Conservation (phyloP, 2,329 filamentous ascomycete genomes). For the Beauveria asiatica region DNA sequence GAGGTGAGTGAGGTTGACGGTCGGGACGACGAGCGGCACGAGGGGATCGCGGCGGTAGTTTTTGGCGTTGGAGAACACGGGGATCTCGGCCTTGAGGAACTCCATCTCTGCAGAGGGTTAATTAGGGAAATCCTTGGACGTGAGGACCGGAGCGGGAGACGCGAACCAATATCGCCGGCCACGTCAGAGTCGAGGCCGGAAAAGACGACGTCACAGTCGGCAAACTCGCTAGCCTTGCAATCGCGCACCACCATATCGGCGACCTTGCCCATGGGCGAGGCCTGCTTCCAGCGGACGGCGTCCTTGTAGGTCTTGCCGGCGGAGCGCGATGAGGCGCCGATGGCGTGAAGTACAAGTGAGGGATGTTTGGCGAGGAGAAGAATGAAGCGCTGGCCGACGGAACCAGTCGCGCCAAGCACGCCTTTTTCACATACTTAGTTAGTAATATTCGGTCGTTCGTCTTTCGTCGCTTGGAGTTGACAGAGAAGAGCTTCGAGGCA, state of each 20-base stretch:
- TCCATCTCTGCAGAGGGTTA: constrained; percentile 60
- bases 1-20: constrained; percentile 84
- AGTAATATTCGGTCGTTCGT: not conserved
- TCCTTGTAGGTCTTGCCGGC: constrained; percentile 92
- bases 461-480: too few species aligned
- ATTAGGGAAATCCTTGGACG: not conserved
- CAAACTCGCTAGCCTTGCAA: constrained; percentile 74
- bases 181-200: constrained; percentile 88
- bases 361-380: constrained; percentile 84
- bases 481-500: not conserved
- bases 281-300: constrained; percentile 93
- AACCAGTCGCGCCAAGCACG: constrained; percentile 86
- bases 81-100: constrained; percentile 79
- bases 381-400: constrained; percentile 92
- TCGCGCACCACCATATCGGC: constrained; percentile 77
- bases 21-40: constrained; percentile 89
- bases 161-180: constrained; percentile 77
- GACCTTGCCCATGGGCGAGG: constrained; percentile 69
- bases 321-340: constrained; percentile 82
- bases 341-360: constrained; percentile 73
- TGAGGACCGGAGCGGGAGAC: not conserved
- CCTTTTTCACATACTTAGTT: constrained; percentile 28
- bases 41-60: constrained; percentile 89
- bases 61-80: constrained; percentile 96
- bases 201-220: constrained; percentile 88